Evolutionary conservation across 805 yeast species (phyloP).

Genomic region (Zygotorulaspora danielsina): DNA sequence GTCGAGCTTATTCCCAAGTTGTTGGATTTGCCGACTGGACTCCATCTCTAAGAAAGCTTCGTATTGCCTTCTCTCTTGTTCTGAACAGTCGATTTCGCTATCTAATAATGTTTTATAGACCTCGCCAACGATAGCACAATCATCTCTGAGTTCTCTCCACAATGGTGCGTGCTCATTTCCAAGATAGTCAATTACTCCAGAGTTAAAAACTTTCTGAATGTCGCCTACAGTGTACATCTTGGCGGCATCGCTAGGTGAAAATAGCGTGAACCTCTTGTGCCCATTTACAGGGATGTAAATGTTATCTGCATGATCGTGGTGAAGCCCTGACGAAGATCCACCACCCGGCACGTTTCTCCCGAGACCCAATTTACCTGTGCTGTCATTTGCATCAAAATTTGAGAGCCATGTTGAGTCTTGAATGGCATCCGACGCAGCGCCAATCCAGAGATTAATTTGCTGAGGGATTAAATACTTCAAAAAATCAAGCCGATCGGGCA

Average conservation of each 20-base stretch:
- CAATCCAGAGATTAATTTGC: slow-evolving; percentile 75
- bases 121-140: slow-evolving; percentile 55
- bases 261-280: slow-evolving; percentile 60
- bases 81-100: slow-evolving; percentile 20
- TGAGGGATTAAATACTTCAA: slow-evolving; percentile 51
- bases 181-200: slow-evolving; percentile 65
- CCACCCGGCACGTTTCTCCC: slow-evolving; percentile 56
- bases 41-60: slow-evolving; percentile 31
- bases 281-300: slow-evolving; percentile 61
- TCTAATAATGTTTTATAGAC: slow-evolving; percentile 43
- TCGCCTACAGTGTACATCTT: slow-evolving; percentile 62
- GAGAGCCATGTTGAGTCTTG: slow-evolving; percentile 14
- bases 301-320: slow-evolving; percentile 79
- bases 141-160: slow-evolving; percentile 61
- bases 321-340: slow-evolving; percentile 68
- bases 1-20: slow-evolving; percentile 35
- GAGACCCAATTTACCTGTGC: slow-evolving; percentile 36
- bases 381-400: slow-evolving; percentile 21
- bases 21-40: slow-evolving; percentile 17
- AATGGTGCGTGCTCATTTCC: slow-evolving; percentile 50
- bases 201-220: slow-evolving; percentile 46
- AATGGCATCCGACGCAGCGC: slow-evolving; percentile 35
- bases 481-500: slow-evolving; percentile 43
- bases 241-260: slow-evolving; percentile 57
- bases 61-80: slow-evolving; percentile 24